Conservation (phyloP, 768 basidiomycete genomes). For the Boletellus ananas region DNA sequence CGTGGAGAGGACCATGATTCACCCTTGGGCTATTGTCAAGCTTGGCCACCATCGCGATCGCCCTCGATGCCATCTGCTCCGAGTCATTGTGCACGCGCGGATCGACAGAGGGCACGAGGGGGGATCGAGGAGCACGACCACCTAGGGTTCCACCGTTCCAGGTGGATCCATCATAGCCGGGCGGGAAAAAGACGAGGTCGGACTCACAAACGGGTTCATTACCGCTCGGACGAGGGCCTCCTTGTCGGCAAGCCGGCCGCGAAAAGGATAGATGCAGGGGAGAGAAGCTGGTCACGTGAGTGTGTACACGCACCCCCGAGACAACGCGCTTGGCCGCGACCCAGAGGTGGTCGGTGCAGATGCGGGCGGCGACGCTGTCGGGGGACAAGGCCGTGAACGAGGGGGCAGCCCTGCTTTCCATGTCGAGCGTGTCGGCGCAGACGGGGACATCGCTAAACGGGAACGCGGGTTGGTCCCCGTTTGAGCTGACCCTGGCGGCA, state of each 20-base stretch:
- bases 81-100: slow-evolving; percentile 40
- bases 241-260: slow-evolving; percentile 13
- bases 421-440: slow-evolving; percentile 41
- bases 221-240: slow-evolving; percentile 17
- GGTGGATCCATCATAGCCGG: too few relatives aligned
- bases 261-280: background rate
- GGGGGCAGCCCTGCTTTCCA: slow-evolving; percentile 36
- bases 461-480: slow-evolving; percentile 18
- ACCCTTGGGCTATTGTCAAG: slow-evolving; percentile 40
- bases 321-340: slow-evolving; percentile 30
- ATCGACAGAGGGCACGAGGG: slow-evolving; percentile 51
- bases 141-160: too few relatives aligned
- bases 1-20: slow-evolving; percentile 37
- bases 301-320: slow-evolving; percentile 10
- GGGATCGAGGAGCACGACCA: slow-evolving; percentile 44
- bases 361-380: slow-evolving; percentile 24
- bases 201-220: slow-evolving; percentile 32
- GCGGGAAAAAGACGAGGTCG: background rate
- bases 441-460: slow-evolving; percentile 27
- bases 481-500: background rate
- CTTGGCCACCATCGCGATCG: slow-evolving; percentile 36
- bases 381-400: slow-evolving; percentile 32
- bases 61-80: slow-evolving; percentile 39
- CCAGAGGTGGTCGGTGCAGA: slow-evolving; percentile 31
- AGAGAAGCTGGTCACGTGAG: background rate